Base-by-base conservation (phyloP, 441 rosid species). In the Melianthus villosus region DNA sequence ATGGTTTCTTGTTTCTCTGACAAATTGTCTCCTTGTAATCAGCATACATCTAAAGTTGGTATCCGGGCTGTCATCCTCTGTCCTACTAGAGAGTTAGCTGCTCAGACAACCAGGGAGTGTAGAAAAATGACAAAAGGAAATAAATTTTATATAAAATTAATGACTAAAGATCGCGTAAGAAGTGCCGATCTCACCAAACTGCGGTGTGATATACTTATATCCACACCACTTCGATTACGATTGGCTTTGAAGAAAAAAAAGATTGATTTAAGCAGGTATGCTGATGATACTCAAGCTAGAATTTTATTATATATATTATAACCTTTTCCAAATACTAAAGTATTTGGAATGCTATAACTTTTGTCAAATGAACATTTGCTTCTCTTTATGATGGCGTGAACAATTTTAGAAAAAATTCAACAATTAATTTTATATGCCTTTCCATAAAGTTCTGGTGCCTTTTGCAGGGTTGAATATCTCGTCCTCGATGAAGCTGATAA, bases 401-500 rank as follows among this genome's bases (percentile, higher is more conserved):
- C n/a, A n/a, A n/a, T n/a, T n/a, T n/a, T n/a, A n/a, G n/a, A n/a
- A n/a, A n/a, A n/a, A n/a, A n/a, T n/a, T n/a, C n/a, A n/a, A n/a
- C n/a, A n/a, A n/a, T n/a, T n/a, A n/a, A n/a, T n/a, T n/a, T n/a
- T n/a, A n/a, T n/a, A n/a, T n/a, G n/a, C n/a, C n/a, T n/a, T n/a
- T n/a, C n/a, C n/a, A n/a, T n/a, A n/a, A n/a, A n/a, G n/a, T n/a
- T n/a, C n/a, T n/a, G n/a, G n/a, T n/a, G n/a, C n/a, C n/a, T n/a
- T 50, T 16, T 53, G 51, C 70, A 87, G 95, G 82, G 95, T 80
- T 9, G 87, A 83, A 58, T 80, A 63, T 62, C 93, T 87, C 41
- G 91, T 87, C 59, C 71, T 87, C 40, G 97, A 87, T 64, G 97
- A 87, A 67, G 79, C 95, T 13, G 97, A 83, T 66, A 87, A 87